Conservation (phyloP, 2,329 filamentous ascomycete genomes). For the Emydomyces testavorans region DNA sequence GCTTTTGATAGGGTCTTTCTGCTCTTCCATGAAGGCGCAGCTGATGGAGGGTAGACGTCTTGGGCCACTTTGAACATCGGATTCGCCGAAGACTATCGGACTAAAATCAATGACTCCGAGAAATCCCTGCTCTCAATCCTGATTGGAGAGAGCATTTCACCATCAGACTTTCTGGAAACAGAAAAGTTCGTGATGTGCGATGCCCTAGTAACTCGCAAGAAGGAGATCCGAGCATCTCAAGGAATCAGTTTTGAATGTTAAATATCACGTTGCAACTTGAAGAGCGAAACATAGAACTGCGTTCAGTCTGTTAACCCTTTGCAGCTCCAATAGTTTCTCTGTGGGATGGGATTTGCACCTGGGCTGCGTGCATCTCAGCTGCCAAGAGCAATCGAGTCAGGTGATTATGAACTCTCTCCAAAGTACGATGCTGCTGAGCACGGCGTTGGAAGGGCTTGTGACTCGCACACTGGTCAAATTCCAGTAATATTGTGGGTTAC, state of each 20-base stretch:
- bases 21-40: constrained; percentile 14
- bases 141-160: constrained; percentile 16
- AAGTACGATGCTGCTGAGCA: background rate
- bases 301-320: background rate
- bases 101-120: constrained; percentile 12
- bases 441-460: constrained; percentile 1
- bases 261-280: background rate
- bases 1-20: background rate
- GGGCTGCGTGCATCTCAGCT: constrained; percentile 8
- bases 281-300: constrained; percentile 5
- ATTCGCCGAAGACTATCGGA: constrained; percentile 16
- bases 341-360: background rate
- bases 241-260: background rate
- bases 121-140: constrained; percentile 18
- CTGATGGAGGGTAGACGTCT: constrained; percentile 19
- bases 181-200: background rate
- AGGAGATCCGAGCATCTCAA: background rate
- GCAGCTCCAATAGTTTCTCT: background rate
- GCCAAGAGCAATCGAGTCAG: constrained; percentile 8
- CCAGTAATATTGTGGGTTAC: background rate
- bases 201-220: background rate
- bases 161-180: constrained; percentile 18
- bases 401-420: background rate
- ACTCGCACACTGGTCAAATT: background rate
- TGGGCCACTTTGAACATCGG: constrained; percentile 17